Percentiles rank a stretch among this genome's conserved stretches.
Evolutionary conservation across 1,284 basidiomycete species (phyloP).

Genomic region (Xerocomus amazonicus): DNA sequence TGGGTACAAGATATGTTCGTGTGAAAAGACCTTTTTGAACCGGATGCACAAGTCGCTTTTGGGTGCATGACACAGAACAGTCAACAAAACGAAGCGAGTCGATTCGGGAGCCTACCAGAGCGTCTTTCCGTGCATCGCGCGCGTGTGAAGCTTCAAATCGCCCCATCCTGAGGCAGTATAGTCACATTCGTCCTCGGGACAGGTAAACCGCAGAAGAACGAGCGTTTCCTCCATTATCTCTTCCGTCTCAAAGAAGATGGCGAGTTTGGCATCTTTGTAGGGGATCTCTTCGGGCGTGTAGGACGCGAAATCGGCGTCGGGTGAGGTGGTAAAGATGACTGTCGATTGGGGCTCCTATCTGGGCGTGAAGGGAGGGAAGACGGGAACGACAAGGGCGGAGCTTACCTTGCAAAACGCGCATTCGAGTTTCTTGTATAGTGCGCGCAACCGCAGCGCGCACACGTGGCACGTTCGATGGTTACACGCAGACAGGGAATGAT

Average conservation of each 20-base stretch:
- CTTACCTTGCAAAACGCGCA: conserved; percentile 96
- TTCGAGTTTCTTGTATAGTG: conserved; percentile 89
- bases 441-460: conserved; percentile 86
- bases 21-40: conserved; percentile 92
- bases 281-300: conserved; percentile 57
- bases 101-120: conserved; percentile 63
- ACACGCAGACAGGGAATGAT: conserved; percentile 86
- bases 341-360: conserved; percentile 71
- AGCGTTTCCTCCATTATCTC: conserved; percentile 96
- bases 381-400: conserved; percentile 1
- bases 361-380: neutral
- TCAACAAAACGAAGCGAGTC: neutral
- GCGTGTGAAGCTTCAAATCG: conserved; percentile 80
- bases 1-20: conserved; percentile 89
- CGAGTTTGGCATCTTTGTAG: conserved; percentile 74
- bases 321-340: conserved; percentile 79
- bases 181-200: conserved; percentile 77
- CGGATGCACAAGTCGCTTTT: conserved; percentile 83
- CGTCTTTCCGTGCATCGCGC: conserved; percentile 70
- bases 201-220: conserved; percentile 88
- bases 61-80: neutral
- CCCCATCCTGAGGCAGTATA: conserved; percentile 86
- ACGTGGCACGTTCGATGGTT: conserved; percentile 93
- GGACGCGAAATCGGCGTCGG: conserved; percentile 60
- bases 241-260: conserved; percentile 84